Base-by-base conservation (phyloP, 2,329 filamentous ascomycete genomes). In the Pyrenophora graminea region DNA sequence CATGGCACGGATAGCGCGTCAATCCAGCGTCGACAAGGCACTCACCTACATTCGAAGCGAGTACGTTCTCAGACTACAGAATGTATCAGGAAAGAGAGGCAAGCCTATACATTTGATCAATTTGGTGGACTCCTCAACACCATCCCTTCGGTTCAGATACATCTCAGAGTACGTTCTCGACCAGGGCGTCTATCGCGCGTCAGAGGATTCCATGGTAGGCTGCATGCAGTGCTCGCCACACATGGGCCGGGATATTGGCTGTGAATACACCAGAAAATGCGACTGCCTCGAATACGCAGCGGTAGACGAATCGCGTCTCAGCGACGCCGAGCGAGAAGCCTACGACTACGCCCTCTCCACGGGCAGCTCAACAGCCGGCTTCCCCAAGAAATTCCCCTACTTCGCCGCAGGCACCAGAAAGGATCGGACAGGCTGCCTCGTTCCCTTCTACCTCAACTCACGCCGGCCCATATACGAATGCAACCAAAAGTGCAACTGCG, bases 391-490 rank as follows among this genome's bases (percentile, higher is more conserved):
- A 12, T 89, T 89, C 55, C 86, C 87, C 0, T 93, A 93, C 67
- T 81, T 66, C 39, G 53, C 69, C 30, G 51, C 69, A 38, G 65
- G 68, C 6, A 60, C 66, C 21, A 72, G 67, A 42, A 39, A 53
- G 18, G 58, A 63, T 36, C 64, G 54, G 2, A 47, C 56, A 0
- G 63, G 62, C 18, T 70, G 67, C 17, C 64, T 77, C 0, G 72
- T 76, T 0, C 55, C 62, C 0, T 78, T 77, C 55, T 80, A 80
- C 49, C 71, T 77, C 0, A 63, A 77, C 15, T 64, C 67, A 0
- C 66, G 77, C 1, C 59, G 69, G 10, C 67, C 87, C 0, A 88
- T 95, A 50, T 93, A 92, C 71, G 90, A 95, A 65, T 95, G 90
- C 67, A 90, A 94, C 61, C 76, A 80, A 2, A 82, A 80, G 7